Percentiles rank a stretch among this genome's conserved stretches.
Evolutionary conservation across 2,329 filamentous ascomycete species (phyloP).

Genomic region (Coleophoma eucalyptorum): DNA sequence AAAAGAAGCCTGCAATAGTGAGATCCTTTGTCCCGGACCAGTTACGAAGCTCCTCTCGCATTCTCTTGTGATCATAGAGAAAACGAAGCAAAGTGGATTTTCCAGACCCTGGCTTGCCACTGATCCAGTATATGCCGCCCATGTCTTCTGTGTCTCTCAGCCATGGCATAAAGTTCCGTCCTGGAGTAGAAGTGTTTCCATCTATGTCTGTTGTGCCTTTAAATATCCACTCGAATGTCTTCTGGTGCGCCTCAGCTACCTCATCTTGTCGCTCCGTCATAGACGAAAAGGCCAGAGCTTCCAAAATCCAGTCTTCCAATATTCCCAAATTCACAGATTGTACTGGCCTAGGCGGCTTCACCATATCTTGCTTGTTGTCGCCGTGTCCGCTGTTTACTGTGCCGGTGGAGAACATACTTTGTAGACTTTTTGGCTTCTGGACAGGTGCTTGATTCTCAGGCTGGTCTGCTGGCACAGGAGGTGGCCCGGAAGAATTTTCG

Average conservation of each 20-base stretch:
- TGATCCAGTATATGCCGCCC: slow-evolving; percentile 32
- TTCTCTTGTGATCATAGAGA: slow-evolving; percentile 22
- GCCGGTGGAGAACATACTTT: too few species aligned
- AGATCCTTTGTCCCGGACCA: slow-evolving; percentile 25
- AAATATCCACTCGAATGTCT: slow-evolving; percentile 36
- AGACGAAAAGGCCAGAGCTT: slow-evolving; percentile 2
- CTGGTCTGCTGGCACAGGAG: too few species aligned
- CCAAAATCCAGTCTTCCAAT: slow-evolving; percentile 5
- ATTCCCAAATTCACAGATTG: background rate
- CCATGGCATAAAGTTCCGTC: slow-evolving; percentile 24
- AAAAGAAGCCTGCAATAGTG: slow-evolving; percentile 37
- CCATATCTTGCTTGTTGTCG: too few species aligned
- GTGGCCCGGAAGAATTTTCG: too few species aligned
- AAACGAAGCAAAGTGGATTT: slow-evolving; percentile 43
- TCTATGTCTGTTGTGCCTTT: slow-evolving; percentile 3
- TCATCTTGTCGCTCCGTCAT: slow-evolving; percentile 9
- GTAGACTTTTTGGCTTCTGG: too few species aligned
- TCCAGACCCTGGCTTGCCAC: slow-evolving; percentile 39
- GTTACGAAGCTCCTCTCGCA: slow-evolving; percentile 9
- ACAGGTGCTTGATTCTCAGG: too few species aligned
- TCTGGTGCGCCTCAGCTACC: slow-evolving; percentile 7
- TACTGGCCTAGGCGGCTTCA: too few species aligned
- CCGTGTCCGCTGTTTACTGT: too few species aligned
- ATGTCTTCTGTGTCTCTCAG: slow-evolving; percentile 10
- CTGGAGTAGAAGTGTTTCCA: background rate